These are phyloP conservation scores for Turnera subulata DNA, from an alignment of 345 rosid genomes.

Conservation along the genomic window DNA sequence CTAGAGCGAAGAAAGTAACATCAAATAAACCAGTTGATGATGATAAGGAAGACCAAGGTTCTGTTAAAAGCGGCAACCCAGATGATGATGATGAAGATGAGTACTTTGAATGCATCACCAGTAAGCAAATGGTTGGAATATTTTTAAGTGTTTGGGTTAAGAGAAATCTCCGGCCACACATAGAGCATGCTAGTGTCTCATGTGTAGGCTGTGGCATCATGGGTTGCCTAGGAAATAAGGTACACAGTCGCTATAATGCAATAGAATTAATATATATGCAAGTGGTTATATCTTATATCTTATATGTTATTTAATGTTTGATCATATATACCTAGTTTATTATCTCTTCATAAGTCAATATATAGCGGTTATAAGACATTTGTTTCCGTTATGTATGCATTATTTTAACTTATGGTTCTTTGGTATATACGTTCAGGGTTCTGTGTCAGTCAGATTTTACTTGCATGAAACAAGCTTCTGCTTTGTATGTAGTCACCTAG, in stretches of 20 bases:
- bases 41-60: neutral
- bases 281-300: too few species aligned
- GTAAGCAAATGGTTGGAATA: constrained; percentile 87
- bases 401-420: too few species aligned
- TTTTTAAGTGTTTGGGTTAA: constrained; percentile 62
- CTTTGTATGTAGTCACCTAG: constrained; percentile 74
- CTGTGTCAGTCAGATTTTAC: constrained; percentile 67
- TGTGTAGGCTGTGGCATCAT: constrained; percentile 80
- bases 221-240: constrained; percentile 88
- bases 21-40: neutral
- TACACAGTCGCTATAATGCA: constrained; percentile 7
- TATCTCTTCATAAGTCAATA: too few species aligned
- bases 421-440: constrained; percentile 49
- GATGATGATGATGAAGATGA: neutral
- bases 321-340: too few species aligned
- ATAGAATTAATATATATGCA: too few species aligned
- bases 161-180: constrained; percentile 43
- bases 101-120: constrained; percentile 46
- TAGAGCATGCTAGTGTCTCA: constrained; percentile 56
- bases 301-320: too few species aligned
- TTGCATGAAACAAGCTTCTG: constrained; percentile 74
- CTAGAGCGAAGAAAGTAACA: neutral
- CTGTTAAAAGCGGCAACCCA: too few species aligned
- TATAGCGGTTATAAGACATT: too few species aligned
- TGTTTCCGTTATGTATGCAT: too few species aligned